Evolutionary conservation across 2,329 filamentous ascomycete genomes (phyloP), one percentile per base, ranked within the genome.

Genomic region (Ramularia collo-cygni): DNA sequence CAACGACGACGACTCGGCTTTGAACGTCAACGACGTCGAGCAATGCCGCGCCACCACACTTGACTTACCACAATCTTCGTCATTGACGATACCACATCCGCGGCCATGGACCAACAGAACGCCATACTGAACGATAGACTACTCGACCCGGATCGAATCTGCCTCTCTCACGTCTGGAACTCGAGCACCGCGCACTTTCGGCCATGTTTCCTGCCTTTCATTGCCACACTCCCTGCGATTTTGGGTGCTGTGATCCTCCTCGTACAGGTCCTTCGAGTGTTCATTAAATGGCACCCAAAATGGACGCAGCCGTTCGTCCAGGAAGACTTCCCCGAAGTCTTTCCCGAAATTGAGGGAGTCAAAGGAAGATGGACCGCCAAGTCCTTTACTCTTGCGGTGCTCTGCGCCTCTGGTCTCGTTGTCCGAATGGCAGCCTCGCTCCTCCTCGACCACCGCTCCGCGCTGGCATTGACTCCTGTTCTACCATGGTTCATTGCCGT

Each of bases 271-370:
- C 27, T 67, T 3, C 46, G 55, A 18, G 36, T 64, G 3, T 43
- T 63, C 3, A 44, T 53, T n/a, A 39, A 46, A 4, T 61, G 59
- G 52, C 60, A 64, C 29, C 69, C 75, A 24, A 57, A 51, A 59
- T 79, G 76, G 75, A 66, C 65, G 14, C 62, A 53, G 34, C 63
- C 71, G 3, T 78, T 79, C 44, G 58, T 78, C 13, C 52, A 64
- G 13, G 72, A 76, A 19, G 37, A 43, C 17, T 21, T 43, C n/a
- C 42, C 51, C 35, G 32, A 21, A n/a, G 13, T 43, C 7, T 16
- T 18, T 6, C 15, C 19, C 14, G 49, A 56, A 24, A 33, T 42
- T 13, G 54, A 62, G 32, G 47, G 59, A 35, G 60, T 55, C 38
- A 59, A 51, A 35, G 65, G 58, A 44, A 53, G 50, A 19, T 53